Percentiles rank a stretch among this genome's conserved stretches.
Evolutionary conservation across 2,329 filamentous ascomycete genomes (phyloP).

Genomic region (Neospermospora avenae): DNA sequence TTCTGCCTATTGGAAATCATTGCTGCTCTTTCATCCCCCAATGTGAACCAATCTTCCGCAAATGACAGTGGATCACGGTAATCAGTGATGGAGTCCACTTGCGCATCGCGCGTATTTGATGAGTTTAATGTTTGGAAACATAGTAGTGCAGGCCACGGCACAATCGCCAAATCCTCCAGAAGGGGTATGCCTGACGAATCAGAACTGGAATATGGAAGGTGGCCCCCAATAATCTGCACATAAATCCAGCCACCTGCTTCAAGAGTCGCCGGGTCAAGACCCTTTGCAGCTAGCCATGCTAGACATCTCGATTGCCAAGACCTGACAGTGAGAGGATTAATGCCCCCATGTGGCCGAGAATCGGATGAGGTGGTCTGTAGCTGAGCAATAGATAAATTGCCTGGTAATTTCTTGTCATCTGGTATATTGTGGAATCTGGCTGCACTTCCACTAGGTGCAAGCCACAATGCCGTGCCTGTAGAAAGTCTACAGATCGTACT

Average conservation of each 20-base stretch:
- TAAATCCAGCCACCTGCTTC: slow-evolving; percentile 35
- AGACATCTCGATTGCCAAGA: slow-evolving; percentile 33
- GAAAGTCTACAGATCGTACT: slow-evolving; percentile 11
- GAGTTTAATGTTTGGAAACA: slow-evolving; percentile 31
- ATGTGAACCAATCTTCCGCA: slow-evolving; percentile 37
- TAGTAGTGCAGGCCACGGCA: slow-evolving; percentile 35
- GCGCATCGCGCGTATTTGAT: slow-evolving; percentile 12
- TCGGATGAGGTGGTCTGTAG: slow-evolving; percentile 21
- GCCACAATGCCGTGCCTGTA: slow-evolving; percentile 30
- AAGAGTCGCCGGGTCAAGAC: slow-evolving; percentile 27
- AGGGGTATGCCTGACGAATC: slow-evolving; percentile 26
- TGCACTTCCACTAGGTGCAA: slow-evolving; percentile 34
- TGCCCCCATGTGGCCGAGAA: slow-evolving; percentile 10
- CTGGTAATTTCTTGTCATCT: slow-evolving; percentile 24
- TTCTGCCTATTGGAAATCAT: slow-evolving; percentile 46
- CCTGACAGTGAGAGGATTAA: slow-evolving; percentile 26
- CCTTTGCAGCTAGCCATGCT: slow-evolving; percentile 34
- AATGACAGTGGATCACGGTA: slow-evolving; percentile 37
- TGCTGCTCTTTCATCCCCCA: slow-evolving; percentile 41
- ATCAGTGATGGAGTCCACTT: slow-evolving; percentile 2
- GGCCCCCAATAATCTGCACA: slow-evolving; percentile 30
- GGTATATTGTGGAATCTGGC: slow-evolving; percentile 30
- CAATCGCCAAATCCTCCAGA: slow-evolving; percentile 28
- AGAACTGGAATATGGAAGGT: slow-evolving; percentile 23
- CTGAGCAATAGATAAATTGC: slow-evolving; percentile 18